These are phyloP conservation scores for Phytophthora agathidicida DNA, from an alignment of 352 stramenopile genomes.

Conservation along the genomic window DNA sequence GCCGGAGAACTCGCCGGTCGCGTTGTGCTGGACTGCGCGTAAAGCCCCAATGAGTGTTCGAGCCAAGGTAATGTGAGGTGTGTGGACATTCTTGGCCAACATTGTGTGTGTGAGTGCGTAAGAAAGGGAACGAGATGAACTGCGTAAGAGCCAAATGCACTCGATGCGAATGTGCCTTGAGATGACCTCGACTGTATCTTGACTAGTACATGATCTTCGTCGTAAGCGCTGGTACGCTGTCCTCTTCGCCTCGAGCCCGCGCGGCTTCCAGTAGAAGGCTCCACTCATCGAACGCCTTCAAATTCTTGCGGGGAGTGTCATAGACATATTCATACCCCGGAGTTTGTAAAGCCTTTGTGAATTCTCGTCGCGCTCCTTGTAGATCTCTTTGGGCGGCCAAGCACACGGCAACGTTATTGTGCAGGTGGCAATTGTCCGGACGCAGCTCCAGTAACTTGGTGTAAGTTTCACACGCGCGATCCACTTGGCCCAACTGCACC, in stretches of 20 bases:
- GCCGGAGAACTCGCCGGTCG: slow-evolving; percentile 38
- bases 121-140: no score
- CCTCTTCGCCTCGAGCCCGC: slow-evolving; percentile 10
- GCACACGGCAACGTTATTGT: slow-evolving; percentile 44
- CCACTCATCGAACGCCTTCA: slow-evolving; percentile 17
- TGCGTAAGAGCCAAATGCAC: no score
- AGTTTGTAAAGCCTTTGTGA: slow-evolving; percentile 20
- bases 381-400: slow-evolving; percentile 11
- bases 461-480: slow-evolving; percentile 29
- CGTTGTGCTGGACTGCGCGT: slow-evolving; percentile 53
- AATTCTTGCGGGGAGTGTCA: slow-evolving; percentile 7
- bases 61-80: neutral
- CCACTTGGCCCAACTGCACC: slow-evolving; percentile 12
- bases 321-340: slow-evolving; percentile 27
- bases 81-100: neutral
- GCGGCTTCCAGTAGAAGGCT: slow-evolving; percentile 6
- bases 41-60: slow-evolving; percentile 12
- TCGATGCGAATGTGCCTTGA: no score
- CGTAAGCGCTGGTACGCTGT: slow-evolving; percentile 6
- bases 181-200: no score
- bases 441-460: slow-evolving; percentile 17
- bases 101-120: neutral
- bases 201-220: slow-evolving; percentile 28
- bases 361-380: slow-evolving; percentile 24
- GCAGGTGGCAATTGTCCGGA: slow-evolving; percentile 26